Base-by-base conservation (phyloP, 2,329 filamentous ascomycete genomes). In the Claviceps maximensis region DNA sequence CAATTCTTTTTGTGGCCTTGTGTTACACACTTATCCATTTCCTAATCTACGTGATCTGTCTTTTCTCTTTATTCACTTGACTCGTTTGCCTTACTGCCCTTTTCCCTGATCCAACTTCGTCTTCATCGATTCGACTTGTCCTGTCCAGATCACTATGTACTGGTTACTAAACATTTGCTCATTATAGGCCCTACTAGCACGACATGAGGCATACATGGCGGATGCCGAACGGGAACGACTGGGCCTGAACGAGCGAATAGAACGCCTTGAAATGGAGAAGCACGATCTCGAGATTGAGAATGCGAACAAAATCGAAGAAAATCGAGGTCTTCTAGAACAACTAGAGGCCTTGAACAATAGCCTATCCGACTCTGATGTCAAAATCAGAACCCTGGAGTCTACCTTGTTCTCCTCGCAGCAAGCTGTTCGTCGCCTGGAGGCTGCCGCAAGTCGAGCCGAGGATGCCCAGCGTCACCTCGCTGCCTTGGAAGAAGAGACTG, bases 201-300 rank as follows among this genome's bases (percentile, higher is more conserved):
- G 91, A 62, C 90, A 98, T 78, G 90, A 97, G 74, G 83, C 87
- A 55, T 96, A 95, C 70, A 91, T 96, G 77, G 84, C 84, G 60
- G 89, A 95, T 67, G 89, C 90, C 55, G 89, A 95, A 73, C 82
- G 83, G 60, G 89, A 96, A 66, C 86, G 90, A 56, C 73, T 76
- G 56, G 80, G 84, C 56, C 82, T 96, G 70, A 77, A 80, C 46
- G 69, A 74, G 47, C 86, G 80, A 56, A 89, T 96, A 65, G 83
- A 86, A 60, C 77, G 77, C 58, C 76, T 98, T 51, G 88, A 95
- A 70, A 69, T 69, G 61, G 79, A 82, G 60, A 95, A 95, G 71
- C 75, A 74, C 62, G 74, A 80, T 55, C 78, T 94, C 56, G 87
- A 95, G 68, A 74, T 76, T 44, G 78, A 81, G 62, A 98, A 97